These are phyloP conservation scores for Curvularia eragrostidis DNA, from an alignment of 2,329 filamentous ascomycete species.

Conservation along the genomic window DNA sequence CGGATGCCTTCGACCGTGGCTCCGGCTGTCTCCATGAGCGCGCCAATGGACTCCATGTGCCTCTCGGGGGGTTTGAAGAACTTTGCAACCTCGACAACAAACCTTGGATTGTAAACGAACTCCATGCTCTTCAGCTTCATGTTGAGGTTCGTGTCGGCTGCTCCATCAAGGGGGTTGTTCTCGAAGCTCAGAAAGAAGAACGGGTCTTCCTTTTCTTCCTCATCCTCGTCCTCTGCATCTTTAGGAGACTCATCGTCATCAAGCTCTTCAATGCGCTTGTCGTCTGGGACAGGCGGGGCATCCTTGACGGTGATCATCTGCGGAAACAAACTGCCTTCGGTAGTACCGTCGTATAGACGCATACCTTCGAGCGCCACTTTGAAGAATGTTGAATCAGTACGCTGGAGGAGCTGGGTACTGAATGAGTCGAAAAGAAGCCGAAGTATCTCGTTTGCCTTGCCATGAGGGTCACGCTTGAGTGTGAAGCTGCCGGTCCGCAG, in stretches of 20 bases:
- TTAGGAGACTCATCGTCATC: constrained; percentile 56
- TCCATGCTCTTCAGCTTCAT: constrained; percentile 95
- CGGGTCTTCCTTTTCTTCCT: constrained; percentile 66
- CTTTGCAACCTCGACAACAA: constrained; percentile 86
- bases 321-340: constrained; percentile 85
- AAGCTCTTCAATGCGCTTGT: constrained; percentile 57
- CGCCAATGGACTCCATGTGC: constrained; percentile 98
- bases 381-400: constrained; percentile 87
- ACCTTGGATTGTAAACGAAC: constrained; percentile 95
- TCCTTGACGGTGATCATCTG: constrained; percentile 98
- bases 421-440: constrained; percentile 95
- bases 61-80: constrained; percentile 97
- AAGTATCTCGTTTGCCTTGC: constrained; percentile 79
- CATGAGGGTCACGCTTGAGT: constrained; percentile 81
- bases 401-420: constrained; percentile 84
- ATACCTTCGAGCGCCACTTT: constrained; percentile 91
- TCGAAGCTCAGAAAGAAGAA: constrained; percentile 95
- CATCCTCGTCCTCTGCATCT: constrained; percentile 54
- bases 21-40: constrained; percentile 92
- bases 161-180: constrained; percentile 90
- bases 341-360: constrained; percentile 94
- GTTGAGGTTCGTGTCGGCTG: constrained; percentile 87
- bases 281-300: constrained; percentile 65
- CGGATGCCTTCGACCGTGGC: constrained; percentile 94
- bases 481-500: constrained; percentile 98